Evolutionary conservation across 1,139 yeast genomes (phyloP), one percentile per base, ranked within the genome.

Genomic region (Candida tetrigidarum): DNA sequence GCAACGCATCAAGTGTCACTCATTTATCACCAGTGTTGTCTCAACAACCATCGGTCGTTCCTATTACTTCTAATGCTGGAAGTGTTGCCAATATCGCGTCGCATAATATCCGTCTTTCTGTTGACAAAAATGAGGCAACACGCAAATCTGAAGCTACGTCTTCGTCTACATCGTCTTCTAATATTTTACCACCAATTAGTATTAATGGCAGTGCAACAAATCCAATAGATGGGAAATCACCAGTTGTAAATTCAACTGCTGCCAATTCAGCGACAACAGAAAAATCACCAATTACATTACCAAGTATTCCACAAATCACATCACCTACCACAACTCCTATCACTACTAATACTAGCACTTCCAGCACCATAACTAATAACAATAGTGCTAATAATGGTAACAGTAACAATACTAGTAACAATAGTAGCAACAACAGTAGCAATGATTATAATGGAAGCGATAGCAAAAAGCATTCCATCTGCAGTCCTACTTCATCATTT

Each of bases 41-140:
- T 11, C 40, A 41, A 33, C 46, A 49, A 33, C 50, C 55, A 10
- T 49, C 52, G 7, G 29, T 41, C 14, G 48, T 45, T 4, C 55
- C 55, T 11, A 48, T 50, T 19, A 51, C 52, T 2, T 49, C 53
- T 10, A 39, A 52, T 22, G 53, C 53, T 9, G 55, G 50, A 8
- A 47, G 46, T 32, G 46, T 50, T 20, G 55, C 55, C 16, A 43
- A 46, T 9, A 45, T 47, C 23, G 55, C 55, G 12, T 47, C 51
- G 2, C 55, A 51, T 25, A 44, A 39, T 16, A 51, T 51, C n/a
- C 45, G 47, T 2, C 20, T 50, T 9, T 42, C 47, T 16, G 16
- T 26, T 11, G 47, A 47, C 10, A 37, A 44, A 15, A 22, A n/a
- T 12, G 29, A 32, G 36, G 36, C 36, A 25, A 34, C 41, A 23